These are phyloP conservation scores for Cucurbita maxima DNA, from an alignment of 306 rosid genomes.

Conservation along the genomic window DNA sequence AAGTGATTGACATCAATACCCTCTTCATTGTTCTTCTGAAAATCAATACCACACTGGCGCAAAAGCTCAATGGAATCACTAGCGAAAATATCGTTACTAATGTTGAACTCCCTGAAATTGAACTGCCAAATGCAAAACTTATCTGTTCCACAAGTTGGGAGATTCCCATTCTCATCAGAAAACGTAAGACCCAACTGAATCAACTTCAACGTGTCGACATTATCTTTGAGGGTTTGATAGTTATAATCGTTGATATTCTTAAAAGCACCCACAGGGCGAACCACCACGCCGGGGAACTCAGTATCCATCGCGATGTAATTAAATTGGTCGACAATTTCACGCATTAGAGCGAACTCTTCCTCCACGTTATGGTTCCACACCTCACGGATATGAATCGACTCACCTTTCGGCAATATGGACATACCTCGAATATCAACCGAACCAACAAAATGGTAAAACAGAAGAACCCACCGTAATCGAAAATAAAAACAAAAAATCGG, in stretches of 20 bases:
- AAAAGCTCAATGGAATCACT: conserved; percentile 46
- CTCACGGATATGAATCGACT: conserved; percentile 73
- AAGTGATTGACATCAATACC: conserved; percentile 48
- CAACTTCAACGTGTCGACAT: conserved; percentile 80
- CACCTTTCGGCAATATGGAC: conserved; percentile 64
- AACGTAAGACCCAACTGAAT: conserved; percentile 82
- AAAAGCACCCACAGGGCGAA: conserved; percentile 62
- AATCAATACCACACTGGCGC: conserved; percentile 54
- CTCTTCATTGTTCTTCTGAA: conserved; percentile 46
- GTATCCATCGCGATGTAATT: conserved; percentile 78
- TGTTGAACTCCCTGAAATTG: conserved; percentile 54
- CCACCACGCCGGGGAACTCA: conserved; percentile 84
- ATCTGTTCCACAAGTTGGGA: conserved; percentile 54
- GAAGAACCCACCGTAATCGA: background rate
- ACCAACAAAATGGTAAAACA: conserved; percentile 11
- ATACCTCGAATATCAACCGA: conserved; percentile 22
- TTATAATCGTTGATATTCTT: conserved; percentile 61
- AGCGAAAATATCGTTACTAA: conserved; percentile 41
- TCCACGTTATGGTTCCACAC: conserved; percentile 77
- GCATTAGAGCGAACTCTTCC: conserved; percentile 61
- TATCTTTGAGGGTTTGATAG: conserved; percentile 71
- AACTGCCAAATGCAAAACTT: conserved; percentile 46
- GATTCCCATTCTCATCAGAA: conserved; percentile 59
- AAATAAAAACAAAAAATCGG: background rate
- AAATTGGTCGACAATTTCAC: conserved; percentile 42